These are phyloP conservation scores for Metarhizium anisopliae DNA, from an alignment of 2,329 filamentous ascomycete species.

Conservation along the genomic window DNA sequence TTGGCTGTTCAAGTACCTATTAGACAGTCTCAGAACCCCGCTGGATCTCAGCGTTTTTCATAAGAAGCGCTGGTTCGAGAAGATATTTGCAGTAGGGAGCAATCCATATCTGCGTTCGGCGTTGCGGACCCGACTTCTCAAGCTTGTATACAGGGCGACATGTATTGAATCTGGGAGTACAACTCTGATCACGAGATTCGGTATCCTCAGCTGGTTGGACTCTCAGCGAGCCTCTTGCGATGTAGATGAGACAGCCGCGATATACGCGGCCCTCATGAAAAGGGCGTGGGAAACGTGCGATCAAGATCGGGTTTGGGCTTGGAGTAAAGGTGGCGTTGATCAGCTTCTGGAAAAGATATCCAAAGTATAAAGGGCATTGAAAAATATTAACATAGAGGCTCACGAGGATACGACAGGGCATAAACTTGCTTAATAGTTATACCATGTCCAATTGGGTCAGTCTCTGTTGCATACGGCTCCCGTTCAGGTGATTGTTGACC, in stretches of 20 bases:
- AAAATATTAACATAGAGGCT: neutral
- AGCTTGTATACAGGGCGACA: constrained; percentile 58
- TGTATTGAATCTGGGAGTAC: constrained; percentile 64
- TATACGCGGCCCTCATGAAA: constrained; percentile 45
- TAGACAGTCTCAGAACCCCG: constrained; percentile 54
- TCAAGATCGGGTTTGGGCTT: constrained; percentile 51
- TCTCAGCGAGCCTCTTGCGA: constrained; percentile 42
- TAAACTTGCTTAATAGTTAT: too few species aligned
- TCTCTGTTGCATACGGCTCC: too few species aligned
- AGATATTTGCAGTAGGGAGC: constrained; percentile 58
- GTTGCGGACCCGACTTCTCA: constrained; percentile 49
- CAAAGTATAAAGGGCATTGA: neutral
- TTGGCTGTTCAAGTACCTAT: constrained; percentile 65
- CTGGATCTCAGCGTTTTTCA: constrained; percentile 53
- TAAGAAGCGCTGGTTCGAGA: constrained; percentile 61
- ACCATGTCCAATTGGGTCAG: too few species aligned
- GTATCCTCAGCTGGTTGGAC: constrained; percentile 66
- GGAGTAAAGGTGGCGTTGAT: constrained; percentile 49
- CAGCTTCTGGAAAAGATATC: constrained; percentile 13
- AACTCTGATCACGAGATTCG: constrained; percentile 70
- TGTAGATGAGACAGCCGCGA: constrained; percentile 32
- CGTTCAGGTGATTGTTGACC: too few species aligned
- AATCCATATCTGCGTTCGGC: constrained; percentile 54
- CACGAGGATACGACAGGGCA: neutral
- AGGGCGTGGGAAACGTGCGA: constrained; percentile 59